Percentiles rank a stretch among this genome's conserved stretches.
Evolutionary conservation across 2,329 filamentous ascomycete genomes (phyloP).

Genomic region (Pyrenophora seminiperda): DNA sequence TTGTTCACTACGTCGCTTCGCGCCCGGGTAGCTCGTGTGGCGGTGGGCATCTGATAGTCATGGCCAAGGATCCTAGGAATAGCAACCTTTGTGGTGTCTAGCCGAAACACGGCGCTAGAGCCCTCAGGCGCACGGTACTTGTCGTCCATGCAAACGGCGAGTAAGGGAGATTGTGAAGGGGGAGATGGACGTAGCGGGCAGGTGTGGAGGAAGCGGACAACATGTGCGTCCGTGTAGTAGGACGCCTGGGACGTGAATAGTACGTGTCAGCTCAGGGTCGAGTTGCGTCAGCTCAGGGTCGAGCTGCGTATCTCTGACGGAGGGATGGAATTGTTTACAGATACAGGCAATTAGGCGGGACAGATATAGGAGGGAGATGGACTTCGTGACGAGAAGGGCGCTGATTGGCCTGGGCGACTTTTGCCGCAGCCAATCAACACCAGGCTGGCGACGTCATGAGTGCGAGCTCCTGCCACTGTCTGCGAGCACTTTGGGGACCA

Average conservation of each 20-base stretch:
- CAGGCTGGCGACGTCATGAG: constrained; percentile 1
- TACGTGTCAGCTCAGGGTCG: not conserved
- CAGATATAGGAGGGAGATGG: not conserved
- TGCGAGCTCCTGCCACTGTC: not conserved
- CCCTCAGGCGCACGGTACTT: constrained; percentile 1
- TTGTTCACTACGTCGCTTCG: constrained; percentile 19
- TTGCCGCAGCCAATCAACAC: not conserved
- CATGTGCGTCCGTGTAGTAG: not conserved
- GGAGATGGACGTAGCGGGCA: no score
- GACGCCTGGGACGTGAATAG: not conserved
- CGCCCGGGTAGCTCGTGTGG: constrained; percentile 5
- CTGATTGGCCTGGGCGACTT: not conserved
- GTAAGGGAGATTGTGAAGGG: not conserved
- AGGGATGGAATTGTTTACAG: not conserved
- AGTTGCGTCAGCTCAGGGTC: not conserved
- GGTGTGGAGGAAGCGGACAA: not conserved
- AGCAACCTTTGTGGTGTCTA: constrained; percentile 10
- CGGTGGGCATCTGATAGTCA: constrained; percentile 1
- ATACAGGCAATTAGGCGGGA: not conserved
- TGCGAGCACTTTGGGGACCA: not conserved
- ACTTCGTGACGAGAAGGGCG: not conserved
- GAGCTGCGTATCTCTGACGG: not conserved
- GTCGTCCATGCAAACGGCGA: constrained; percentile 3
- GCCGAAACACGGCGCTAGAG: not conserved
- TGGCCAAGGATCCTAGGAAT: constrained; percentile 11